Evolutionary conservation across 2,329 filamentous ascomycete genomes (phyloP).

Genomic region (Apiospora rasikravindrae): DNA sequence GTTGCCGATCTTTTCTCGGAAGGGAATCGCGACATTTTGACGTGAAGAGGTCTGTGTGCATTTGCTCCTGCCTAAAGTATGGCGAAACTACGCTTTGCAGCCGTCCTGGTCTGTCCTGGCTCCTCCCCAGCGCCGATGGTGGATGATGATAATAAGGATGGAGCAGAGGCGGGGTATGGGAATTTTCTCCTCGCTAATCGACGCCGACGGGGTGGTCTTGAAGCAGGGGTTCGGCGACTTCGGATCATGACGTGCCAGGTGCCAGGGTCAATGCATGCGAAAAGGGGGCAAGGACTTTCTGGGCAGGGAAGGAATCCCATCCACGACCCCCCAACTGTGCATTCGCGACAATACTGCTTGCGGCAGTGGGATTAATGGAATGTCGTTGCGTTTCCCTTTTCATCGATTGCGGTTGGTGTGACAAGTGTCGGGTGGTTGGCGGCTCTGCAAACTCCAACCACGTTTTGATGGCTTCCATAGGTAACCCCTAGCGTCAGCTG

Average conservation of each 20-base stretch:
- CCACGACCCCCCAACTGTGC: background rate
- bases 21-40: background rate
- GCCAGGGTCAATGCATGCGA: background rate
- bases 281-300: background rate
- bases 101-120: no score
- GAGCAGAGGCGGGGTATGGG: background rate
- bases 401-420: background rate
- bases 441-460: background rate
- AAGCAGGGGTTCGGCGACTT: background rate
- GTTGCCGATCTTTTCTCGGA: background rate
- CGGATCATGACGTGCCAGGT: background rate
- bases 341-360: background rate
- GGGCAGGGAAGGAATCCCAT: background rate
- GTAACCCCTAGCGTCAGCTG: no score
- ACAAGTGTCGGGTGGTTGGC: background rate
- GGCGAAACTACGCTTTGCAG: background rate
- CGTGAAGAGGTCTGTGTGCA: background rate
- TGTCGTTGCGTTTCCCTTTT: background rate
- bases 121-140: background rate
- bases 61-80: background rate
- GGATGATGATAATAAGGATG: background rate
- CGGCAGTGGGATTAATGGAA: background rate
- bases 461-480: background rate
- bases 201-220: background rate
- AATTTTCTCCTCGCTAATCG: slow-evolving; percentile 8